phyloP scores from a whole-genome alignment of 768 basidiomycete genomes.

The Pleurotus pulmonarius region DNA sequence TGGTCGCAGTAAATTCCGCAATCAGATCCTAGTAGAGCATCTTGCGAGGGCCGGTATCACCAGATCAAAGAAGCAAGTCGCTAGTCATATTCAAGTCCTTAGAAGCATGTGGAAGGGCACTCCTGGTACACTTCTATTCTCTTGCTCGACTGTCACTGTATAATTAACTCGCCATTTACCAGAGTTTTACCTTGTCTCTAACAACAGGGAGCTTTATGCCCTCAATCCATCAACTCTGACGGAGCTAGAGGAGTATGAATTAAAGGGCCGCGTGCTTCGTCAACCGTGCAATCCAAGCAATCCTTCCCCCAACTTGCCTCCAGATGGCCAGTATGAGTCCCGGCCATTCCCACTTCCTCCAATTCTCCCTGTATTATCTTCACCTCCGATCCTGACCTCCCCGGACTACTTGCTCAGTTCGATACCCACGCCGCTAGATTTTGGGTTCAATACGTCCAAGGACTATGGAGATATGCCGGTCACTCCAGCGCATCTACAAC shows the following conservation, averaged over 20 bases:
- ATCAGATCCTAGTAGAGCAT: slow-evolving; percentile 82
- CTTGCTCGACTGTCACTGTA: slow-evolving; percentile 12
- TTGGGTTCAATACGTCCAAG: not conserved
- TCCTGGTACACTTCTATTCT: slow-evolving; percentile 43
- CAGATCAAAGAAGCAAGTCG: slow-evolving; percentile 83
- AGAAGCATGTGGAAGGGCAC: slow-evolving; percentile 88
- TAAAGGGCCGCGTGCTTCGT: slow-evolving; percentile 52
- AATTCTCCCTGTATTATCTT: slow-evolving; percentile 13
- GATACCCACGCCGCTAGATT: slow-evolving; percentile 27
- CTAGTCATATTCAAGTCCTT: slow-evolving; percentile 83
- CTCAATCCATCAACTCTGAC: slow-evolving; percentile 40
- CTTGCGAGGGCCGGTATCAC: slow-evolving; percentile 65
- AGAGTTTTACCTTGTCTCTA: slow-evolving; percentile 79
- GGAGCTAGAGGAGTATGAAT: slow-evolving; percentile 55
- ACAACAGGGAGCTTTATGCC: slow-evolving; percentile 68
- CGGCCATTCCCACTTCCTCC: too few species aligned
- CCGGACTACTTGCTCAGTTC: slow-evolving; percentile 19
- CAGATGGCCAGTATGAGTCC: slow-evolving; percentile 40
- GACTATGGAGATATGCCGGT: not conserved
- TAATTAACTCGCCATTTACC: slow-evolving; percentile 10
- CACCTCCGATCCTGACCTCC: slow-evolving; percentile 12
- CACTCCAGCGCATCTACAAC: not conserved
- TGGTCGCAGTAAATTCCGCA: slow-evolving; percentile 77
- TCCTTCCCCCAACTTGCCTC: slow-evolving; percentile 42
- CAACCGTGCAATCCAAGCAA: slow-evolving; percentile 35